Percentiles rank a stretch among this genome's conserved stretches.
Evolutionary conservation across 345 rosid species (phyloP).

Genomic region (Acer campestre): DNA sequence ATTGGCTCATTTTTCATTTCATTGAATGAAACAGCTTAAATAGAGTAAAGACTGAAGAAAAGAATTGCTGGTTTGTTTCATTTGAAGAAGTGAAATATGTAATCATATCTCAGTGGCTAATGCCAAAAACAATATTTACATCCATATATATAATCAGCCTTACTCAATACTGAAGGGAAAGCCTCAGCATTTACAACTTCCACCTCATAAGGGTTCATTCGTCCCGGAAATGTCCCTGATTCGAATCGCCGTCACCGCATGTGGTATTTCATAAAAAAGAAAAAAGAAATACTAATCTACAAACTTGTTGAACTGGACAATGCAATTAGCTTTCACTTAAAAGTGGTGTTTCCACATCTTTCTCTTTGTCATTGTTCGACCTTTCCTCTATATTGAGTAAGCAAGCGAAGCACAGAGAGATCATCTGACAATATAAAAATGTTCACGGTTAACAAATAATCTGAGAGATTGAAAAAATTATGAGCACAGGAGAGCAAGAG

Average conservation of each 20-base stretch:
- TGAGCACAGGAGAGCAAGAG: background rate
- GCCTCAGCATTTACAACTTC: background rate
- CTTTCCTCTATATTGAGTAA: slow-evolving; percentile 31
- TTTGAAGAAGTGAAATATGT: no score
- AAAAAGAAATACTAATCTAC: background rate
- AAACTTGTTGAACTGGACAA: background rate
- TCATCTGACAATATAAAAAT: slow-evolving; percentile 28
- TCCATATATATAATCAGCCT: no score
- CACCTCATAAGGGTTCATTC: background rate
- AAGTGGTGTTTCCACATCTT: slow-evolving; percentile 44
- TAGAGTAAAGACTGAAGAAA: background rate
- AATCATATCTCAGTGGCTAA: no score
- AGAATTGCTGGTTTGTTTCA: no score
- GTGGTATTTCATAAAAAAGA: no score
- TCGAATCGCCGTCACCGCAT: no score
- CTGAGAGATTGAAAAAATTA: background rate
- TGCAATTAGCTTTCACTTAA: slow-evolving; percentile 13
- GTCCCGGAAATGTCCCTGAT: no score
- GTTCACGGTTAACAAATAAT: background rate
- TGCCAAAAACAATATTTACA: no score
- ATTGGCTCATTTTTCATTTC: no score
- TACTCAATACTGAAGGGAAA: no score
- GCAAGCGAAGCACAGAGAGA: slow-evolving; percentile 41
- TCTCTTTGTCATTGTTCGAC: slow-evolving; percentile 14
- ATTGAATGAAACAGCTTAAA: no score